Base-by-base conservation (phyloP, 345 rosid genomes). In the Lumnitzera littorea region DNA sequence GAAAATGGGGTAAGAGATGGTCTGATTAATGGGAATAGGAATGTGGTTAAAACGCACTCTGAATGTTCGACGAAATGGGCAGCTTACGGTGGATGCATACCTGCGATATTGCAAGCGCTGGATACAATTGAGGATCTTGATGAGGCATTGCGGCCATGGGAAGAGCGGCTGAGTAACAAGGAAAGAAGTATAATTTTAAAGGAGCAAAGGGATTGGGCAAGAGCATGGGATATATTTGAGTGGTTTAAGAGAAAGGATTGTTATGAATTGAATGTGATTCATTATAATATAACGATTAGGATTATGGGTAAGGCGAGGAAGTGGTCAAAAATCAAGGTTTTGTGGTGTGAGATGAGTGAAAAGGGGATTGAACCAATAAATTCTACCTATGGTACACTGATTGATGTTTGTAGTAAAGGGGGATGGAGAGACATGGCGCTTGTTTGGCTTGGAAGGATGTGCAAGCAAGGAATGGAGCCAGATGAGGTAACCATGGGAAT, bases 331-430 rank as follows among this genome's bases (percentile, higher is more conserved):
- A 71, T 87, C 50, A 78, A 82, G 74, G 62, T 64, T 62, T 64
- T 92, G 51, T 85, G 96, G 83, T 77, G 78, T 50, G 97, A 89
- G 69, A 92, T 86, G 91, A 68, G 50, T 12, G 57, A 50, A 20
- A 67, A 70, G 72, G 66, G 79, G 24, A 76, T 89, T 50, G 70
- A 46, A 15, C 91, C 87, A 4, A 78, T 87, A 60, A 87, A 87
- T 72, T 89, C 91, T 5, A 85, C 97, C 12, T 92, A 84, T 63
- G 96, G 96, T 71, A 89, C 96, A 48, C 74, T 87, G 66, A 87
- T 85, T 71, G 98, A 92, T 80, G 90, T 80, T 63, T 92, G 78
- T 66, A 78, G 94, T 70, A 89, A 87, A 73, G 91, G 98, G 0
- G 98, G 97, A 53, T 74, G 72, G 47, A 82, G 71, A 57, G 70